These are phyloP conservation scores for Carex sylvatica DNA, from an alignment of 202 grass and related monocot species.

Conservation along the genomic window DNA sequence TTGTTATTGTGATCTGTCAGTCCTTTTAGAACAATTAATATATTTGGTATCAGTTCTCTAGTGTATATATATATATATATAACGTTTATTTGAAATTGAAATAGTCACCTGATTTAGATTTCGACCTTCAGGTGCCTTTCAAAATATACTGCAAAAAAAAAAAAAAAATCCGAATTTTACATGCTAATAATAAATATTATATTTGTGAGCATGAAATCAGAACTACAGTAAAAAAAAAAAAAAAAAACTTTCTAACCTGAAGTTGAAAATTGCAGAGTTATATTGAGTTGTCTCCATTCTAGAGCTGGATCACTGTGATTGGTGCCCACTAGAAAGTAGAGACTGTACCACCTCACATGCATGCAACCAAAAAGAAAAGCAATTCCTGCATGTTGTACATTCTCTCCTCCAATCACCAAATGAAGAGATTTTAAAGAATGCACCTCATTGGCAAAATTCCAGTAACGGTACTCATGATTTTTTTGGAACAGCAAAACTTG, in stretches of 20 bases:
- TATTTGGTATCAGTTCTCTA: not conserved
- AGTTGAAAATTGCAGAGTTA: constrained; percentile 2
- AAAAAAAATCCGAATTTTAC: not conserved
- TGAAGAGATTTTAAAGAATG: not conserved
- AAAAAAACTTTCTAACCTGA: not conserved
- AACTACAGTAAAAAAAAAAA: not conserved
- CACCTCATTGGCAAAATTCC: constrained; percentile 15
- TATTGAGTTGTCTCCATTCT: not conserved
- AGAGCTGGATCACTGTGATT: constrained; percentile 6
- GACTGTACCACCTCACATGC: constrained; percentile 24
- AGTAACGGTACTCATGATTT: not conserved
- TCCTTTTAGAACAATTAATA: not conserved
- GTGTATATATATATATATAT: too few relatives aligned
- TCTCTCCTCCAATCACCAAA: constrained; percentile 15
- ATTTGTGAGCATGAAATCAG: not conserved
- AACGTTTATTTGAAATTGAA: not conserved
- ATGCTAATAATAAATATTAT: not conserved
- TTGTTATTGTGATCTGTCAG: not conserved
- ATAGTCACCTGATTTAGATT: not conserved
- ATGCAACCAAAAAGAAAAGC: constrained; percentile 22
- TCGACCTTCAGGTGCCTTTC: not conserved
- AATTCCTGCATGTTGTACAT: constrained; percentile 7
- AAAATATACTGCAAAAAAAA: not conserved
- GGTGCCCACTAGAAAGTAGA: not conserved
- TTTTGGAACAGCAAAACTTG: not conserved